These are phyloP conservation scores for Poa pratensis DNA, from an alignment of 176 grass and related monocot species.

Conservation along the genomic window DNA sequence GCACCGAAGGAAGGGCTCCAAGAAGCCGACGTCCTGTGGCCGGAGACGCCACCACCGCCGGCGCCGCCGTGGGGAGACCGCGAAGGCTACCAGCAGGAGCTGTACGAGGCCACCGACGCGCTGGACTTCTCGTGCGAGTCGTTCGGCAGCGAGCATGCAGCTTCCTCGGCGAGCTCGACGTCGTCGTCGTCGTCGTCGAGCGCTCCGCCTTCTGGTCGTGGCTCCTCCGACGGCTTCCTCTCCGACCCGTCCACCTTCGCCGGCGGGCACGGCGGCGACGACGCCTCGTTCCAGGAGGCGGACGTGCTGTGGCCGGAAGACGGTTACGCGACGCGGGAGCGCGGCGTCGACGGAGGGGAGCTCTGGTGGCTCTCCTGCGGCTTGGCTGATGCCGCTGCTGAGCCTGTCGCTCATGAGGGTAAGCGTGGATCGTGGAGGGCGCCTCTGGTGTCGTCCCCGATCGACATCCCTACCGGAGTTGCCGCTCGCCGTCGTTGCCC, in stretches of 20 bases:
- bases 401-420: background rate
- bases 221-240: constrained; percentile 27
- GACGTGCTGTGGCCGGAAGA: constrained; percentile 67
- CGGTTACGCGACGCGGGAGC: background rate
- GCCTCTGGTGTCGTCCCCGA: constrained; percentile 40
- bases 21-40: constrained; percentile 62
- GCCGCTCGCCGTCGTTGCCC: background rate
- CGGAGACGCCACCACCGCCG: constrained; percentile 1
- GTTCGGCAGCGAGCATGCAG: background rate
- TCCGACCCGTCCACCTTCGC: constrained; percentile 17
- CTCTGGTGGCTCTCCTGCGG: constrained; percentile 6
- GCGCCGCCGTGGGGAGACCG: background rate
- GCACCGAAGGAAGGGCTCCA: constrained; percentile 44
- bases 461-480: constrained; percentile 40
- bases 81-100: background rate
- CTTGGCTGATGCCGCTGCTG: background rate
- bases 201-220: background rate
- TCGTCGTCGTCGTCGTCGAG: constrained; percentile 1
- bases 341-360: constrained; percentile 1
- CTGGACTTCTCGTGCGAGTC: constrained; percentile 31
- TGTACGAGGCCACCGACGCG: background rate
- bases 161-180: constrained; percentile 18
- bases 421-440: constrained; percentile 10
- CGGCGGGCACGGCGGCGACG: background rate
- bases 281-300: constrained; percentile 41